Evolutionary conservation across 2,329 filamentous ascomycete genomes (phyloP), one percentile per base, ranked within the genome.

Genomic region (Penicillium aurantiogriseum): DNA sequence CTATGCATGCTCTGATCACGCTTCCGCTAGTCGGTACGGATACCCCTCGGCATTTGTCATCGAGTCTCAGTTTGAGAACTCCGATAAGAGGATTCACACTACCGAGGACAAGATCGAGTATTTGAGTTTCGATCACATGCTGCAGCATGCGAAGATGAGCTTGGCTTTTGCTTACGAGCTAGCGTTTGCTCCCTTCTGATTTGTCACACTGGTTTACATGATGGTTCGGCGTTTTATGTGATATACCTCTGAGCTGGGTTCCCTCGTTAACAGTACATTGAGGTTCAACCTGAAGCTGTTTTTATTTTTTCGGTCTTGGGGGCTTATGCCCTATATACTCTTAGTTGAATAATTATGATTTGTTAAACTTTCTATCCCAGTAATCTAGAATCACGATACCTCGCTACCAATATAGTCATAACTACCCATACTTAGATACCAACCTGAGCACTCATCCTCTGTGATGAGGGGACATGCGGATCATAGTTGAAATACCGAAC

Each of bases 141-240:
- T 94, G 35, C 88, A 96, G 78, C 92, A 96, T 75, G 91, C 90
- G 23, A 88, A 86, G 72, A 83, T 96, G 82, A 94, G 91, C 1
- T 80, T 96, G 33, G 90, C 88, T 5, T 82, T 96, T 65, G 90
- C 88, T 5, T 93, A 92, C 68, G 92, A 96, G 78, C 82, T 96
- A 59, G 91, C 87, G 10, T 90, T 90, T 77, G 85, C 90, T 21
- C 80, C 89, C 58, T 90, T 92, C 42, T 78, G 56, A 72, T 58
- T n/a, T 21, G 17, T 55, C 1, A 23, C 47, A 11, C 17, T 51
- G 39, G 49, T 39, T 53, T 42, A 36, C 27, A 25, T 46, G 21
- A 23, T 50, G 27, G 15, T 55, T 23, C 36, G 63, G 63, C 63
- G 63, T 64, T 64, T 47, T 47, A 15, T 48, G 57, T 55, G 59